A percentile compares a stretch with the other conserved stretches of the same genome.
phyloP scores from a whole-genome alignment of 345 rosid genomes.

The Arabis alpina region DNA sequence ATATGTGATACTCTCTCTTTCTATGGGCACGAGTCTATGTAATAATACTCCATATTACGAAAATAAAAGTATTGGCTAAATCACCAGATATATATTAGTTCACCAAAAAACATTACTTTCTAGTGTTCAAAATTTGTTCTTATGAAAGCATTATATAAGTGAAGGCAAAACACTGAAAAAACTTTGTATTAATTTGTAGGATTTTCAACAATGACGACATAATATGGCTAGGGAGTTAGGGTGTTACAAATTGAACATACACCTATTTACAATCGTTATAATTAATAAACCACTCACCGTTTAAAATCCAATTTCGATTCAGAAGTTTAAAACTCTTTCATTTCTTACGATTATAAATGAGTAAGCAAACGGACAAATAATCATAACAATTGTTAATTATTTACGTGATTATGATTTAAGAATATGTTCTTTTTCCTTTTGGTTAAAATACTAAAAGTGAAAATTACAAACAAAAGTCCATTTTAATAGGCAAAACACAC shows the following conservation, averaged over 20 bases:
- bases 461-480: neutral
- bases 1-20: neutral
- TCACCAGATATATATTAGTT: neutral
- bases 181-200: neutral
- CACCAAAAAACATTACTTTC: slow-evolving; percentile 10
- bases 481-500: neutral
- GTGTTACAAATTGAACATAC: no score
- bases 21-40: neutral
- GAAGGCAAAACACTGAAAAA: neutral
- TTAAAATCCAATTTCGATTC: neutral
- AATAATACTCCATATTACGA: neutral
- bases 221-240: neutral
- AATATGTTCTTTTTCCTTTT: neutral
- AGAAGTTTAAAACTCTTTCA: no score
- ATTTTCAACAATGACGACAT: neutral
- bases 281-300: neutral
- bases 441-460: neutral
- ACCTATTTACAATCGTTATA: no score
- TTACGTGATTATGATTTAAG: neutral
- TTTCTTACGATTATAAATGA: neutral
- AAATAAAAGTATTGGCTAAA: neutral
- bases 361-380: neutral
- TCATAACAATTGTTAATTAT: neutral
- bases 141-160: neutral
- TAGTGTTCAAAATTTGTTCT: neutral